Base-by-base conservation (phyloP, 1,284 basidiomycete genomes). In the Moesziomyces parantarcticus region DNA sequence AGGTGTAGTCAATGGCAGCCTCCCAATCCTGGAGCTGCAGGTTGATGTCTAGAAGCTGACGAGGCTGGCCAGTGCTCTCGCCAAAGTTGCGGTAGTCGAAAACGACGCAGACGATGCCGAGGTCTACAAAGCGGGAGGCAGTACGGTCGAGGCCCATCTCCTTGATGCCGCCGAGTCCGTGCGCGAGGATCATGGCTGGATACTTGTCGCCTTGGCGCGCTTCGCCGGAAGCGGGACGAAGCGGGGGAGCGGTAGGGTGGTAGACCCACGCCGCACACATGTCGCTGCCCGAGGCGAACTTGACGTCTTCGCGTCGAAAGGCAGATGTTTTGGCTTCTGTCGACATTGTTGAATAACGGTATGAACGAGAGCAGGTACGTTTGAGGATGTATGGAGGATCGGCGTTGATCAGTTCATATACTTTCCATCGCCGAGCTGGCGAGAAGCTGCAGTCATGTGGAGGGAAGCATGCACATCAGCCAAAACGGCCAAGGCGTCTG, bases 41-140 rank as follows among this genome's bases (percentile, higher is more conserved):
- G 10, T 34, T 21, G 25, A 73, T 55, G 44, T 77, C 63, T n/a
- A 81, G 49, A 26, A 81, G 44, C 13, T 74, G 67, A 5, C 78
- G 69, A 1, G 79, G 79, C 22, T 52, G 9, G 0, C 77, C 77
- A 1, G 47, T 51, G 10, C 58, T 69, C 14, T 44, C 47, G 51
- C 78, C 79, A 29, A 65, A 66, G 42, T 67, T 50, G 2, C 77
- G 61, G 51, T 81, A 81, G 63, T 80, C 79, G 29, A 81, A 81
- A 8, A 47, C 72, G 16, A 81, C 25, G 29, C 69, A 67, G 18
- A 70, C 42, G 52, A 65, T 77, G 23, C 79, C 78, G 5, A 59
- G 71, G 26, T 32, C 22, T 20, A 52, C 48, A 44, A 81, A 81
- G 6, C 26, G 42, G 10, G 58, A 55, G 13, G 60, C 59, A 42